A percentile compares a stretch with the other conserved stretches of the same genome.
Conservation (phyloP, 2,329 filamentous ascomycete species). For the Chaetomiaceae sp. region DNA sequence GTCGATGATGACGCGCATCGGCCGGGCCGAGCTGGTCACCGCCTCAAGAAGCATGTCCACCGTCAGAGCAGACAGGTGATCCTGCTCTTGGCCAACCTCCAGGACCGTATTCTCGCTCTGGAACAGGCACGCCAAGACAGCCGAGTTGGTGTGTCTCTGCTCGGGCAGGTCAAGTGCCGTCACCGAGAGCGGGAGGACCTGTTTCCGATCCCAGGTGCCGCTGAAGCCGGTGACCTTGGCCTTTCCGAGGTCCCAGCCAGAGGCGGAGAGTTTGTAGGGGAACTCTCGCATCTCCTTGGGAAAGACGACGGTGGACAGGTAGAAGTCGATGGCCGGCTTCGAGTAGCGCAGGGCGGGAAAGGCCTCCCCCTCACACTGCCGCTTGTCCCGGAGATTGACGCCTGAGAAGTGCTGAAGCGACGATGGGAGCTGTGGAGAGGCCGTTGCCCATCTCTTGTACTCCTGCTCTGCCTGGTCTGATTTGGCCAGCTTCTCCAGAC, state of each 20-base stretch:
- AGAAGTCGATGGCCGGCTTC: conserved; percentile 56
- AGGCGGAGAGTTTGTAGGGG: conserved; percentile 56
- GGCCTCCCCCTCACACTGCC: conserved; percentile 43
- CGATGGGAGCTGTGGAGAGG: conserved; percentile 45
- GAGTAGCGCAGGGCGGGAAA: conserved; percentile 51
- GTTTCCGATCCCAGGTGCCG: conserved; percentile 64
- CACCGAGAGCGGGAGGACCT: conserved; percentile 57
- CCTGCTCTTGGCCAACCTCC: conserved; percentile 36
- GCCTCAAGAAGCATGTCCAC: conserved; percentile 45
- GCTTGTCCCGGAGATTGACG: conserved; percentile 55
- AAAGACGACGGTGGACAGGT: conserved; percentile 60
- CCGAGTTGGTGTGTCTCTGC: conserved; percentile 57
- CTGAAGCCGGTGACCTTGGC: conserved; percentile 53
- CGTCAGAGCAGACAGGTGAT: conserved; percentile 36
- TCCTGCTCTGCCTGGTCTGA: conserved; percentile 53
- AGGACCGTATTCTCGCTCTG: conserved; percentile 46
- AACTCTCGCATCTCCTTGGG: conserved; percentile 63
- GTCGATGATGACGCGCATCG: conserved; percentile 57
- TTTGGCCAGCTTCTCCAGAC: conserved; percentile 47
- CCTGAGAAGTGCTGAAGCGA: conserved; percentile 44
- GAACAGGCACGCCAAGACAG: conserved; percentile 57
- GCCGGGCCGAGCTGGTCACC: conserved; percentile 36
- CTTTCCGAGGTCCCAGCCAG: conserved; percentile 58
- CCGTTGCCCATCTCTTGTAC: conserved; percentile 47
- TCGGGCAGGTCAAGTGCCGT: conserved; percentile 54